These are phyloP conservation scores for Erigeron philadelphicus DNA, from an alignment of 140 eudicot species.

Conservation along the genomic window DNA sequence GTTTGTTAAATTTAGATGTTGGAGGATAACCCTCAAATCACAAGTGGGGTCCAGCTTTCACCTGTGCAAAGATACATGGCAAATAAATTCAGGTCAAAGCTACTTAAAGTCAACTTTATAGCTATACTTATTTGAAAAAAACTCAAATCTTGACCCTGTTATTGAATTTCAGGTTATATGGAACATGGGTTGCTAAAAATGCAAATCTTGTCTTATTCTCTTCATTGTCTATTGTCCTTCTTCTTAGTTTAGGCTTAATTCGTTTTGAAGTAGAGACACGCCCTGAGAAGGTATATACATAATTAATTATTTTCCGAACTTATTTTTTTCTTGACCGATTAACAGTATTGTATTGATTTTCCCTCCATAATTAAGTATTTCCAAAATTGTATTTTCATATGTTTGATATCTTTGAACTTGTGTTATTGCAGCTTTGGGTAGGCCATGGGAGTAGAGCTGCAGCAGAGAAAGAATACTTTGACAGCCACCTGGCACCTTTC, in stretches of 20 bases:
- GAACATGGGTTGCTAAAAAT: slow-evolving; percentile 92
- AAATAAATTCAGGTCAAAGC: slow-evolving; percentile 64
- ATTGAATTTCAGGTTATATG: slow-evolving; percentile 65
- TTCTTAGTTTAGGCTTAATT: slow-evolving; percentile 75
- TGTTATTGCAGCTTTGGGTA: slow-evolving; percentile 84
- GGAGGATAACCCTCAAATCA: slow-evolving; percentile 53
- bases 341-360: neutral
- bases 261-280: slow-evolving; percentile 90
- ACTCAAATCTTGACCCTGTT: slow-evolving; percentile 20
- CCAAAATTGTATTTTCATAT: neutral
- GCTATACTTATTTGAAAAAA: slow-evolving; percentile 9
- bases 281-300: slow-evolving; percentile 76
- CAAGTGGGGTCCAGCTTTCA: slow-evolving; percentile 76
- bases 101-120: slow-evolving; percentile 21
- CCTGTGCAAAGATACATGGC: slow-evolving; percentile 94
- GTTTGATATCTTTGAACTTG: slow-evolving; percentile 15
- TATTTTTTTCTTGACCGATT: neutral
- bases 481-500: slow-evolving; percentile 89
- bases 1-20: slow-evolving; percentile 45
- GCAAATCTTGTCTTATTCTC: slow-evolving; percentile 68
- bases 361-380: neutral
- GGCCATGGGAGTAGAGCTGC: slow-evolving; percentile 96
- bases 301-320: neutral
- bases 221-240: slow-evolving; percentile 61
- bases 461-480: slow-evolving; percentile 79